Evolutionary conservation across 2,329 filamentous ascomycete species (phyloP).

Genomic region (Ceratocystis diversiconidia): DNA sequence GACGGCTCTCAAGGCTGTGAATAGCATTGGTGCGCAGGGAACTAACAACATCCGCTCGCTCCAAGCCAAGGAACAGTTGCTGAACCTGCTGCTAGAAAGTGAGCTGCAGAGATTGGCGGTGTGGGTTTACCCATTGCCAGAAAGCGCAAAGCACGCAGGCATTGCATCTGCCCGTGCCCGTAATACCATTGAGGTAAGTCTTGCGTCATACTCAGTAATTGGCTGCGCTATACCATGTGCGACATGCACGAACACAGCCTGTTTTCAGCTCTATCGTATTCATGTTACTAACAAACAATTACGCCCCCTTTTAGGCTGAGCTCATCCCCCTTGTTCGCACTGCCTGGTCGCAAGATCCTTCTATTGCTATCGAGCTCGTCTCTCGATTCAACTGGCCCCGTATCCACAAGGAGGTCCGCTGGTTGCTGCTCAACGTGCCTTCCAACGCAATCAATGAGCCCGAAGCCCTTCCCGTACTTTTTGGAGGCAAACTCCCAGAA

Average conservation of each 20-base stretch:
- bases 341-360: constrained; percentile 76
- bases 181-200: constrained; percentile 23
- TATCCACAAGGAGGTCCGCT: constrained; percentile 62
- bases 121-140: constrained; percentile 71
- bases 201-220: not conserved
- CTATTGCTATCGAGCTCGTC: constrained; percentile 73
- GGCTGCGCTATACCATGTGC: not conserved
- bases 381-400: constrained; percentile 64
- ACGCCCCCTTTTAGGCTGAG: constrained; percentile 30
- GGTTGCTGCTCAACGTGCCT: constrained; percentile 66
- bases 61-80: constrained; percentile 67
- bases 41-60: constrained; percentile 48
- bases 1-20: constrained; percentile 48
- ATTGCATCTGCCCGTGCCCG: constrained; percentile 14
- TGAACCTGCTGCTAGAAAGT: constrained; percentile 66
- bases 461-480: constrained; percentile 67
- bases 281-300: not conserved
- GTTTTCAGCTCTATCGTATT: not conserved
- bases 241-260: not conserved
- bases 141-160: constrained; percentile 27
- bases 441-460: constrained; percentile 70
- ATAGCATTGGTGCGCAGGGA: constrained; percentile 41
- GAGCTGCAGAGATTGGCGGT: constrained; percentile 73
- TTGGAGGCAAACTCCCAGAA: constrained; percentile 59
- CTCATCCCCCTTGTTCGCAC: constrained; percentile 55